Base-by-base conservation (phyloP, 768 basidiomycete species). In the Mycena albidolilacea region DNA sequence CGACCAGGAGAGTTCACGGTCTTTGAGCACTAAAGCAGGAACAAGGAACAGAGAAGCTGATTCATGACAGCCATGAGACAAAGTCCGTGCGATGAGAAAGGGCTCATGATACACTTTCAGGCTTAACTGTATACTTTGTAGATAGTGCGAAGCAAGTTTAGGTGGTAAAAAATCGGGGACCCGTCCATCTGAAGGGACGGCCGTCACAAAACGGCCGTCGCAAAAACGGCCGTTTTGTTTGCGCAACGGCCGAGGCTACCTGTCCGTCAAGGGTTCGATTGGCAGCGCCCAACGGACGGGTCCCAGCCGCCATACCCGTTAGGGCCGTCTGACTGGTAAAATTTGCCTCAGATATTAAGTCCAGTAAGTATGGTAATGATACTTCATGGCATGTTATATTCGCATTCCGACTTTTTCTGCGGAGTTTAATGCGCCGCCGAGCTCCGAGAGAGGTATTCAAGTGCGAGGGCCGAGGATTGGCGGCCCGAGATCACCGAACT, bases 401-500 rank as follows among this genome's bases (percentile, higher is more conserved):
- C 41, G 61, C 23, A 65, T 65, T 65, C 15, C 50, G n/a, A 38
- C 64, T n/a, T 39, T 54, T 65, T 50, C 50, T 54, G 64, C 54
- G 17, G 64, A 65, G 50, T 65, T 23, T 54, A 65, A 19, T 54
- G 64, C 50, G 38, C 50, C n/a, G 64, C 64, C 41, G 64, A 65
- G 64, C 64, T 65, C 15, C 48, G 37, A 63, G 44, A 63, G 46
- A 62, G 61, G 61, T 52, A 19, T 64, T 65, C 64, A 65, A 65
- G 50, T 65, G 50, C 38, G 48, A 65, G 64, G 64, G 64, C 50
- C 64, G 64, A 21, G 64, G 50, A 11, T 65, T 65, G 37, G 38
- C 64, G 64, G 64, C 37, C 64, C 38, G 64, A 54, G 64, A 65
- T 65, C 62, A 63, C 62, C 62, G 38, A 23, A 54, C 54, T 65